Evolutionary conservation across 306 rosid genomes (phyloP), one percentile per base, ranked within the genome.

Genomic region (Sindora glabra): DNA sequence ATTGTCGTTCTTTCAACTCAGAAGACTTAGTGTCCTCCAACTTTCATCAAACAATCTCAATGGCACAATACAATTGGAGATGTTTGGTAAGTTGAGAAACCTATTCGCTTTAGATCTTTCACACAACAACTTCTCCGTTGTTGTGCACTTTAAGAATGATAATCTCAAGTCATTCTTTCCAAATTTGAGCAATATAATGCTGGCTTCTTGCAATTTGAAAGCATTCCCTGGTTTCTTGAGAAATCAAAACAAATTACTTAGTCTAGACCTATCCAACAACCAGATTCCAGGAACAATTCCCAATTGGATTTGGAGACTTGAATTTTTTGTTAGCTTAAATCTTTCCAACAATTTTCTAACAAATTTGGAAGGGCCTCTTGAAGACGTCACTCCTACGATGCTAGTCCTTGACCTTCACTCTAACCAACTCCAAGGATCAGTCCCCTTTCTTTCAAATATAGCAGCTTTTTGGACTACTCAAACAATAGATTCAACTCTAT

Each of bases 41-140:
- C 70, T 80, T 22, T n/a, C 85, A 34, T 57, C 44, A 10, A 75
- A 80, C 81, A 80, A 72, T 6, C 50, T 75, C 27, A 62, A 3
- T 0, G 85, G 78, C 17, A 25, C 22, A 1, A 3, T 63, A 3
- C 17, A 16, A 0, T 53, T 75, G 0, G 1, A 33, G 9, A 1
- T 0, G 25, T 4, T 79, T 38, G n/a, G 1, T 17, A 17, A 32
- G 6, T 46, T 71, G 0, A 17, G 0, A 7, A 71, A 63, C 48
- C 80, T 71, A 10, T 17, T 67, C 0, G 21, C 0, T 1, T 74
- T 80, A 4, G 77, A 72, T 12, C 79, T 80, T 51, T 80, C 79
- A 10, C 33, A 19, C 59, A 76, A 72, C 56, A 30, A 37, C 5
- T 50, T 76, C 57, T 48, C n/a, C 0, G 24, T 76, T 6, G 2